Evolutionary conservation across 768 basidiomycete genomes (phyloP), one percentile per base, ranked within the genome.

Genomic region (Tulasnella sp.): DNA sequence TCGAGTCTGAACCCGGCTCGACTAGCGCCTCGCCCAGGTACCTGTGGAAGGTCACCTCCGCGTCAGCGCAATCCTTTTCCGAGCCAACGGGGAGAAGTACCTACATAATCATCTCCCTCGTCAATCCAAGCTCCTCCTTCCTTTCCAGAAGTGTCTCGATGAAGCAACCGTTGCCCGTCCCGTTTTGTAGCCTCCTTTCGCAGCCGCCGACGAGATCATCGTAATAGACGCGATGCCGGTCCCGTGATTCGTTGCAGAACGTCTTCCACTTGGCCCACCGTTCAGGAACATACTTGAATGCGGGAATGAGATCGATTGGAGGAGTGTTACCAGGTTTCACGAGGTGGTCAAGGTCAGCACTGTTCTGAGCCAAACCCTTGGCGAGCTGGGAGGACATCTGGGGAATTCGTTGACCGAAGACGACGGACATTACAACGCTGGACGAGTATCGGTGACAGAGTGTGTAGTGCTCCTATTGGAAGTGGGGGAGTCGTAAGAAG

Each of bases 191-290:
- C 16, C 84, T 78, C 16, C 78, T 79, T 75, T 83, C 81, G 26
- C 80, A 82, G 29, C 81, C 80, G 11, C 81, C 79, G 39, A 84
- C 75, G 11, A 85, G 75, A 1, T 82, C 80, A 39, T 82, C 81
- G 76, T 84, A 84, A 15, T 85, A 75, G 16, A 78, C 75, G 23
- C 82, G 81, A 69, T 85, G 85, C 39, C 83, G 57, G 1, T 42
- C 73, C n/a, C 82, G 76, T 13, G 80, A 77, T n/a, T 83, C 79
- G 26, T 79, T 80, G 37, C 79, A 80, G 16, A 82, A 71, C 0
- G 73, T 75, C 79, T 86, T 86, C 85, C 85, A 85, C 16, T 80
- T 75, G 2, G 84, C 84, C 80, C 81, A 86, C 9, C 85, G 81
- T 70, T 83, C 84, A 5, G 85, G 85, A 4, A 86, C 80, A 51